Conservation (phyloP, 129 eudicot genomes). For the Flaveria ramosissima region DNA sequence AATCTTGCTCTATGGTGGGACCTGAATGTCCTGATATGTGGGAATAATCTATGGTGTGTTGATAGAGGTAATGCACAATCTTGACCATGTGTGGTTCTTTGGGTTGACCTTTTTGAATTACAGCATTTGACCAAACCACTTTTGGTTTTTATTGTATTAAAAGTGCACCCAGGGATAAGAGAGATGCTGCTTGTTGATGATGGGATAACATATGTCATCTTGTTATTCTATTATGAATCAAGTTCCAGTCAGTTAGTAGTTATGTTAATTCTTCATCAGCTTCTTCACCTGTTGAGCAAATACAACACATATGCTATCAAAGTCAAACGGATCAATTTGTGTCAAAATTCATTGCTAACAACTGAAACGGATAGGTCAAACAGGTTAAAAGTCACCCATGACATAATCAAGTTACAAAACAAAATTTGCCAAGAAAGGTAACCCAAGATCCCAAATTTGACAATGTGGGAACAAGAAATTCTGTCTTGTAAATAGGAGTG, state of each 20-base stretch:
- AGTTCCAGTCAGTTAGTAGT: constrained; percentile 26
- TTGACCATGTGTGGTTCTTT: constrained; percentile 50
- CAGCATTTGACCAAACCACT: constrained; percentile 47
- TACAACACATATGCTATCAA: constrained; percentile 11
- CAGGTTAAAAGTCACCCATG: not conserved
- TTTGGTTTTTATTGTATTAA: constrained; percentile 39
- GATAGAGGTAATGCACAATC: constrained; percentile 58
- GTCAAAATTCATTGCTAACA: constrained; percentile 6
- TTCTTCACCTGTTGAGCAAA: constrained; percentile 44
- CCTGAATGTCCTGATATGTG: constrained; percentile 46
- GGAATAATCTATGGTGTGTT: constrained; percentile 58
- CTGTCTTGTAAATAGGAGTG: too few relatives aligned
- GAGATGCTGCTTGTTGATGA: constrained; percentile 50
- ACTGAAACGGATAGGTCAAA: constrained; percentile 3
- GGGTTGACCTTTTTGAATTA: constrained; percentile 37
- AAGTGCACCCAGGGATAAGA: constrained; percentile 45
- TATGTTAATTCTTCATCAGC: constrained; percentile 36
- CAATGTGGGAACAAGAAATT: too few relatives aligned
- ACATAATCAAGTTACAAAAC: not conserved
- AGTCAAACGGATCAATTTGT: constrained; percentile 14
- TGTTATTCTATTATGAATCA: constrained; percentile 32
- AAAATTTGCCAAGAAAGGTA: not conserved
- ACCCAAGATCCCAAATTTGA: not conserved
- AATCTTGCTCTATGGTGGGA: constrained; percentile 42
- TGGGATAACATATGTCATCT: constrained; percentile 69